These are phyloP conservation scores for Gymnopilus junonius DNA, from an alignment of 768 basidiomycete genomes.

Conservation along the genomic window DNA sequence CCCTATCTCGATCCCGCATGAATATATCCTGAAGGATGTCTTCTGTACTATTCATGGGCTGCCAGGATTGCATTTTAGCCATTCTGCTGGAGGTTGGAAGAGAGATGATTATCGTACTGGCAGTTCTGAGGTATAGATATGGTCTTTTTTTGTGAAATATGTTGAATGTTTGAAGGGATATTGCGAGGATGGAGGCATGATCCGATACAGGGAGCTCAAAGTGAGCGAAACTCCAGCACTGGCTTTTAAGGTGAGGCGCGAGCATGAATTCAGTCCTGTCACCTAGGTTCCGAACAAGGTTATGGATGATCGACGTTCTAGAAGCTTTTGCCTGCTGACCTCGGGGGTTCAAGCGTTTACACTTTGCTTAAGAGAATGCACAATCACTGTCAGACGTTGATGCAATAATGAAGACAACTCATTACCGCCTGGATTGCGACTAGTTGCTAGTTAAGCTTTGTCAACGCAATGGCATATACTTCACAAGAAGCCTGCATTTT, in stretches of 20 bases:
- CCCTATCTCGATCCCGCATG: constrained; percentile 28
- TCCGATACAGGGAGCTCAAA: background rate
- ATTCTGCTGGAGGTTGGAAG: background rate
- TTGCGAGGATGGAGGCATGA: constrained; percentile 9
- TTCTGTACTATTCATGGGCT: constrained; percentile 39
- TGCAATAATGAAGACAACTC: too few species aligned
- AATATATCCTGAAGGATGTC: constrained; percentile 36
- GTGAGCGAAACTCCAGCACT: background rate
- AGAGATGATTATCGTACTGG: constrained; percentile 22
- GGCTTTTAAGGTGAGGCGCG: background rate
- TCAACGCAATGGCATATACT: background rate
- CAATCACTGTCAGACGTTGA: background rate
- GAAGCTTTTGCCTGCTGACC: background rate
- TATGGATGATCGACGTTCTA: background rate
- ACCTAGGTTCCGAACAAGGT: background rate
- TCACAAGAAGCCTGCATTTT: background rate
- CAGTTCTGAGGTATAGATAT: constrained; percentile 29
- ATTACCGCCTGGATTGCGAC: too few species aligned
- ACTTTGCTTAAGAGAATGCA: background rate
- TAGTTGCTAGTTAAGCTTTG: too few species aligned
- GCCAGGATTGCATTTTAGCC: background rate
- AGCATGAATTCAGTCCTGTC: background rate
- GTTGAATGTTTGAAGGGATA: constrained; percentile 38
- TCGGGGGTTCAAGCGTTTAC: background rate
- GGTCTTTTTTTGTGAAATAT: constrained; percentile 32